Evolutionary conservation across 2,329 filamentous ascomycete genomes (phyloP).

Genomic region (Nemania diffusa): DNA sequence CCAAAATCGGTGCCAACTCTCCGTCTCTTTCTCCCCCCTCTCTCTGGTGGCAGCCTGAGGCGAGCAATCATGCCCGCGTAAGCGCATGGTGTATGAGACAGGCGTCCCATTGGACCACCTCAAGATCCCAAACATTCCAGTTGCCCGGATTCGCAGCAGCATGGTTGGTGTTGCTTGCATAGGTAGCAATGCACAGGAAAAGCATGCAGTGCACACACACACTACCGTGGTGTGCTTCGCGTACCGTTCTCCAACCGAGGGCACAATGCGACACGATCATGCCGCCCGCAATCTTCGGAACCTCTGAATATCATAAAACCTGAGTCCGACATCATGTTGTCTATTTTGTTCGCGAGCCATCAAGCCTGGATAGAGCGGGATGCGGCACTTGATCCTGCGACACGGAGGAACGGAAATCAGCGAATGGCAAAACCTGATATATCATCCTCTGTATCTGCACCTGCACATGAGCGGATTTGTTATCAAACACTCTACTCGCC

Average conservation of each 20-base stretch:
- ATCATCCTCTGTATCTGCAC: background rate
- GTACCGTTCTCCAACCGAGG: background rate
- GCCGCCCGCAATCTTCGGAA: background rate
- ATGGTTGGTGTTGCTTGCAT: conserved; percentile 23
- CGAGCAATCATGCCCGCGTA: conserved; percentile 8
- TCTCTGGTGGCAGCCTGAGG: background rate
- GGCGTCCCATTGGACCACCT: conserved; percentile 19
- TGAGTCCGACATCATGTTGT: background rate
- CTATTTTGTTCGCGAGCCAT: background rate
- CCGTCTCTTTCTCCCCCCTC: too few species aligned
- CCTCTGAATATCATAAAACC: background rate
- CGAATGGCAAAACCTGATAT: background rate
- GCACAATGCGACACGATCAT: background rate
- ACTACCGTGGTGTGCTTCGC: background rate
- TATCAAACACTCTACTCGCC: conserved; percentile 6
- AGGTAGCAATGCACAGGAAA: conserved; percentile 6
- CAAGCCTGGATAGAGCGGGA: background rate
- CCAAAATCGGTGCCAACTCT: background rate
- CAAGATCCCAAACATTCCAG: conserved; percentile 13
- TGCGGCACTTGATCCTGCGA: background rate
- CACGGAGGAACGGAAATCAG: background rate
- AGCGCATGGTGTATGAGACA: conserved; percentile 20
- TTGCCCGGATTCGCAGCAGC: conserved; percentile 20
- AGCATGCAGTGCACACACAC: conserved; percentile 15
- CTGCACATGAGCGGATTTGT: background rate